These are phyloP conservation scores for Serendipita sp. DNA, from an alignment of 768 basidiomycete genomes.

Conservation along the genomic window DNA sequence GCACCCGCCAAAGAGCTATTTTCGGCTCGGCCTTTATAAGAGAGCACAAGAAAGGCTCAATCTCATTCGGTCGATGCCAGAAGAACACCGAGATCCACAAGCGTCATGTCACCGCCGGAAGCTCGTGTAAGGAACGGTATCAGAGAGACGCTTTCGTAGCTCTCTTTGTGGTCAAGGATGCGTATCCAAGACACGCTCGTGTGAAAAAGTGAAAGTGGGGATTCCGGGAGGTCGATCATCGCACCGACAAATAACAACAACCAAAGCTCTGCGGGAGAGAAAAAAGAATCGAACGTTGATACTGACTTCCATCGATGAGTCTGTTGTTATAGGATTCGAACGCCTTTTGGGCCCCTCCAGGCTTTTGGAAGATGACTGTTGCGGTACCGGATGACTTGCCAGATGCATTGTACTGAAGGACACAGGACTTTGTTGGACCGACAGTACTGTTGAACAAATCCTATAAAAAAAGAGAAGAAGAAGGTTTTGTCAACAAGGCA, in stretches of 20 bases:
- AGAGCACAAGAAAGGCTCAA: too few species aligned
- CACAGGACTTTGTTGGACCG: constrained; percentile 70
- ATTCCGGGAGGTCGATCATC: background rate
- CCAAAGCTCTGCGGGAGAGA: constrained; percentile 22
- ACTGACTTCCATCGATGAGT: constrained; percentile 99
- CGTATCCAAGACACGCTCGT: constrained; percentile 6
- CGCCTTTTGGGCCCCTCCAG: constrained; percentile 83
- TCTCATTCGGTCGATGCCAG: too few species aligned
- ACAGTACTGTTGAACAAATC: constrained; percentile 87
- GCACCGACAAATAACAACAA: background rate
- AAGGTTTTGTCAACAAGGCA: background rate
- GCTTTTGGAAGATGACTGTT: constrained; percentile 65
- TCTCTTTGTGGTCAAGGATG: too few species aligned
- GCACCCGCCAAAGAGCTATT: too few species aligned
- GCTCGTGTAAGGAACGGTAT: too few species aligned
- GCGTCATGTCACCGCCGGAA: too few species aligned
- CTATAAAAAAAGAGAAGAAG: constrained; percentile 26
- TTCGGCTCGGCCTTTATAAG: too few species aligned
- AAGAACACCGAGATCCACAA: too few species aligned
- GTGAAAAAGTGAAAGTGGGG: background rate
- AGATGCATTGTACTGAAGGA: constrained; percentile 64
- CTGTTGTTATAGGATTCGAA: constrained; percentile 92
- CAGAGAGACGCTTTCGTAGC: too few species aligned
- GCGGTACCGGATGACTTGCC: constrained; percentile 89
- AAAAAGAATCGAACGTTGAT: constrained; percentile 38